phyloP scores from a whole-genome alignment of 345 rosid species.

The Abelmoschus esculentus region DNA sequence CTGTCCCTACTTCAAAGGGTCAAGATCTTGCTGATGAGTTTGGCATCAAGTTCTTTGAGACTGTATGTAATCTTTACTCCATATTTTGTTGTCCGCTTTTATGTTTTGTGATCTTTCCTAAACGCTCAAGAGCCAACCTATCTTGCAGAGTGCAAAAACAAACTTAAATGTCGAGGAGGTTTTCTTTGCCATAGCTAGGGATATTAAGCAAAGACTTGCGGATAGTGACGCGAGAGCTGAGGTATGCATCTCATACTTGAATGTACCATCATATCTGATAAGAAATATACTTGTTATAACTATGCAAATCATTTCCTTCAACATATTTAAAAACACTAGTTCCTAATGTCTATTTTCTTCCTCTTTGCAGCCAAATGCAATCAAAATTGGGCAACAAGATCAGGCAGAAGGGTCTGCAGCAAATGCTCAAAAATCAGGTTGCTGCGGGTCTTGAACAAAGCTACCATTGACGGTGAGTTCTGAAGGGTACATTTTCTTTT shows the following conservation, averaged over 20 bases:
- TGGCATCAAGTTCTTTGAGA: conserved; percentile 93
- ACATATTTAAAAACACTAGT: background rate
- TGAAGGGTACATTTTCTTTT: conserved; percentile 20
- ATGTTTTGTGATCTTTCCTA: background rate
- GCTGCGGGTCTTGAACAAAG: conserved; percentile 37
- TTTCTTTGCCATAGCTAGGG: conserved; percentile 82
- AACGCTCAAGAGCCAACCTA: conserved; percentile 15
- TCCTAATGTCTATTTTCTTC: background rate
- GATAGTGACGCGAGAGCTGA: conserved; percentile 64
- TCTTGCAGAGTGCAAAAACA: conserved; percentile 82
- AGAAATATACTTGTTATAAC: background rate
- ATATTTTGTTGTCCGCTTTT: background rate
- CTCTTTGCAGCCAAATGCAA: conserved; percentile 43
- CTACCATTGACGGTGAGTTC: conserved; percentile 8
- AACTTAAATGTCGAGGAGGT: conserved; percentile 82
- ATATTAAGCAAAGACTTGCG: conserved; percentile 77
- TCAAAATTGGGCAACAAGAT: conserved; percentile 46
- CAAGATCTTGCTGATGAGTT: conserved; percentile 97
- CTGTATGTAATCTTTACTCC: conserved; percentile 43
- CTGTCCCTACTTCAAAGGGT: conserved; percentile 90
- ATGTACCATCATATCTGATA: background rate
- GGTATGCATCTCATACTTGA: conserved; percentile 26
- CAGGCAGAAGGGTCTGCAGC: conserved; percentile 31
- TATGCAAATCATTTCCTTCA: background rate
- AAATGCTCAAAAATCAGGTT: conserved; percentile 37